Conservation (phyloP, 192 early-diverging fungal species). For the Entophlyctis helioformis region DNA sequence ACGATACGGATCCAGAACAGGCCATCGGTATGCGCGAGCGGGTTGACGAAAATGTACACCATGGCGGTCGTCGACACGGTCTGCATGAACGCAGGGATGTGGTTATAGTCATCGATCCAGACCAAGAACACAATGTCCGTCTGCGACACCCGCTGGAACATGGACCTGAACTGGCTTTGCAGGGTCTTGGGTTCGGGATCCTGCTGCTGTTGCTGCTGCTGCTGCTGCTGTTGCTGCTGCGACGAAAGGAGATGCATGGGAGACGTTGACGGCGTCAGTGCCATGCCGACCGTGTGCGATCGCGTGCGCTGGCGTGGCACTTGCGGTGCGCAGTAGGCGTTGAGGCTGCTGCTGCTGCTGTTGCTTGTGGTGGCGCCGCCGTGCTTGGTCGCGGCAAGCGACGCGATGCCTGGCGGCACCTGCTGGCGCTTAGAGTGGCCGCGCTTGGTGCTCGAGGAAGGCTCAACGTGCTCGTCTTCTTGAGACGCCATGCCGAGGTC, state of each 20-base stretch:
- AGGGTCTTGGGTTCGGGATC: neutral
- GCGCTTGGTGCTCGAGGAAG: too few species aligned
- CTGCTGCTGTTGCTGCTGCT: slow-evolving; percentile 19
- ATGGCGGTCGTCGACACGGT: neutral
- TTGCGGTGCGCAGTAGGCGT: neutral
- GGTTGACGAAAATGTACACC: slow-evolving; percentile 48
- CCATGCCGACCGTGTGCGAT: too few species aligned
- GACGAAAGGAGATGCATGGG: neutral
- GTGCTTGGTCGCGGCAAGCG: neutral
- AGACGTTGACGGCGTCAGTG: neutral
- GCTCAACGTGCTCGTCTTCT: too few species aligned
- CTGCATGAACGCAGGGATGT: slow-evolving; percentile 1
- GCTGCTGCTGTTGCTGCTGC: neutral
- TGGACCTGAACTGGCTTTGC: neutral
- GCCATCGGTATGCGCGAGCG: slow-evolving; percentile 41
- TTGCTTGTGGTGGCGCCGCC: neutral
- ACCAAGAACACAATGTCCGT: slow-evolving; percentile 58
- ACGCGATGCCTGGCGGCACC: too few species aligned
- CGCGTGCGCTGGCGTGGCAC: neutral
- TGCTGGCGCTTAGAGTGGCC: too few species aligned
- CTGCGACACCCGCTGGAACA: slow-evolving; percentile 24
- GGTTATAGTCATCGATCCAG: slow-evolving; percentile 60
- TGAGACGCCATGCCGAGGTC: too few species aligned
- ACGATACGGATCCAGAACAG: slow-evolving; percentile 58
- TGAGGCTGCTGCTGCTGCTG: neutral